Base-by-base conservation (phyloP, 345 rosid species). In the Geranium rotundifolium region DNA sequence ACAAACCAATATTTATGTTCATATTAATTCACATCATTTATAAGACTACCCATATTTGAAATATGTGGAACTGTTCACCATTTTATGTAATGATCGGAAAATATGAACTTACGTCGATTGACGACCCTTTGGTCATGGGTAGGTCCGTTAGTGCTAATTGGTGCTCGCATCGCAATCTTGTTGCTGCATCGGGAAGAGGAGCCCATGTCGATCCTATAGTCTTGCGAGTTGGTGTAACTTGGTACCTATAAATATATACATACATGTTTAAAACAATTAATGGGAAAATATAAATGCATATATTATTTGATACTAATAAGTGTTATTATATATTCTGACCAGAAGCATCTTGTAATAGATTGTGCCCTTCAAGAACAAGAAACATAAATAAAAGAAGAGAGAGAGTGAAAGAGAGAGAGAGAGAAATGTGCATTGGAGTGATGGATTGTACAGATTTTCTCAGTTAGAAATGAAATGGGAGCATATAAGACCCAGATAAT, bases 51-150 rank as follows among this genome's bases (percentile, higher is more conserved):
- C n/a, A n/a, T n/a, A n/a, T n/a, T n/a, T n/a, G n/a, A n/a, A n/a
- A n/a, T n/a, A 2, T 23, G 27, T 23, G 27, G 2, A 23, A 0
- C 2, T 23, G 27, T 23, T 23, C 27, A 23, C 2, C 27, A 0
- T 1, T 23, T 23, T 23, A 23, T 23, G 2, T 23, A 23, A 23
- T 2, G 2, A 23, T 23, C 1, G 1, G 27, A 23, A 57, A 52
- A 52, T 50, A 27, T 30, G 7, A 19, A 73, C 88, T 81, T 62
- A 92, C 98, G 96, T 64, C 88, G 89, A 69, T 85, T 87, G n/a
- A 77, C 84, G 13, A 71, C 69, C 74, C 91, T 80, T 68, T 81
- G 84, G 54, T 79, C 81, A 41, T 79, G 20, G 46, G 61, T 29
- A 46, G 27, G 27, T 0, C 27, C 27, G 27, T 23, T 23, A 2